Conservation (phyloP, 2,329 filamentous ascomycete species). For the Phaeosphaeria sp. region DNA sequence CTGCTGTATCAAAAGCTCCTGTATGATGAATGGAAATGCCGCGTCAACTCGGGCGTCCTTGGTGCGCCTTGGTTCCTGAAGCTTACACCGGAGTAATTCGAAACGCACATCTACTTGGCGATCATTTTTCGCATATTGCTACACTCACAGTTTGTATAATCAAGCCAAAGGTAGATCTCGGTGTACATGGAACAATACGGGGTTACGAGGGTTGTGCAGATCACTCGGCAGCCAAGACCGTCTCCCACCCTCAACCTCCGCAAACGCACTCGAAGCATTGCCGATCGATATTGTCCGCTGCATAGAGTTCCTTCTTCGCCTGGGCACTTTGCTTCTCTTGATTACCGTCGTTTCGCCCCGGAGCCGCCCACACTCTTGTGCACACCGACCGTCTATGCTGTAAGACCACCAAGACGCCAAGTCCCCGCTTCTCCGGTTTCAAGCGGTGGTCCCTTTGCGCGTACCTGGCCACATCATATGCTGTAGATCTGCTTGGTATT, state of each 20-base stretch:
- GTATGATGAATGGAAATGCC: conserved; percentile 18
- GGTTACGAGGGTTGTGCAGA: conserved; percentile 15
- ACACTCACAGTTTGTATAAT: conserved; percentile 6
- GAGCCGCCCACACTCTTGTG: not conserved
- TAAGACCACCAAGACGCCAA: conserved; percentile 10
- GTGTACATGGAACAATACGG: conserved; percentile 12
- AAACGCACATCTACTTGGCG: conserved; percentile 14
- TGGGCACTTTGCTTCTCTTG: conserved; percentile 16
- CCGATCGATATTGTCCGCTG: conserved; percentile 11
- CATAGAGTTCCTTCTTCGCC: conserved; percentile 10
- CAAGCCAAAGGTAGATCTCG: conserved; percentile 13
- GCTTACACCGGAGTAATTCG: conserved; percentile 10
- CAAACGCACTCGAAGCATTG: conserved; percentile 6
- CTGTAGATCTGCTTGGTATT: not conserved
- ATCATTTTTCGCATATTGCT: conserved; percentile 8
- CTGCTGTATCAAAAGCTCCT: conserved; percentile 20
- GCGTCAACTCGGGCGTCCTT: conserved; percentile 11
- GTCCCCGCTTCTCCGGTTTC: conserved; percentile 8
- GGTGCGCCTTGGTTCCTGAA: conserved; percentile 12
- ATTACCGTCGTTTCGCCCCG: not conserved
- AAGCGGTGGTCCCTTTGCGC: conserved; percentile 3
- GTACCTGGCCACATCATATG: conserved; percentile 1
- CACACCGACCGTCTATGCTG: not conserved
- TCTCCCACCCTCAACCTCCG: conserved; percentile 9
- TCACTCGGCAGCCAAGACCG: conserved; percentile 21